Base-by-base conservation (phyloP, 139 green algal genomes). In the Micractinium sp. region DNA sequence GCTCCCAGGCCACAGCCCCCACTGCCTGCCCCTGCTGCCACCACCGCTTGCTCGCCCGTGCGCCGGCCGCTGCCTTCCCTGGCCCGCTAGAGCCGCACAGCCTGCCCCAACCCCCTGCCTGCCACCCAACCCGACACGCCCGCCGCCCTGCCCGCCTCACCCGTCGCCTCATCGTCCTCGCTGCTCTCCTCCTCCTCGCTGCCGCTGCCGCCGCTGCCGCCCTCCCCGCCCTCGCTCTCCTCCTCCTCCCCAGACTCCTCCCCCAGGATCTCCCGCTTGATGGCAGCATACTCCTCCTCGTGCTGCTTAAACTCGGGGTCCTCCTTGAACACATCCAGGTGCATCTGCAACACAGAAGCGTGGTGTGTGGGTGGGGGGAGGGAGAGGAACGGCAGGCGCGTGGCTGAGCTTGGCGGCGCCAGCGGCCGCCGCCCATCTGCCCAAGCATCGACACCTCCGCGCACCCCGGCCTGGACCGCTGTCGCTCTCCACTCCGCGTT, bases 241-340 rank as follows among this genome's bases (percentile, higher is more conserved):
- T 75, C 77, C 41, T 87, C 89, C 41, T 94, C 92, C 66, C 93
- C 93, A 0, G 92, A 93, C 20, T 95, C 95, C 38, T 87, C 83
- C 16, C 83, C 83, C 23, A 87, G 83, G 63, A 87, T 87, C 83
- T 87, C 90, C 1, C 85, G 88, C 33, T 93, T 95, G 82, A 99
- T 97, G 39, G 95, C 95, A 69, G 95, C 92, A 84, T 96, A 99
- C 92, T 98, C 92, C 81, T 91, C 88, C 93, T 98, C 95, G 67
- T 97, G 92, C 92, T 93, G 33, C 82, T 92, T 88, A 67, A 95
- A 98, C 20, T 97, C 92, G 2, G 94, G 93, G 90, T 99, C 96
- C 38, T 96, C 89, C 87, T 96, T 96, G 92, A 99, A 99, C 85
- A 99, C 93, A 91, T 99, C 97, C 79, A 99, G 94, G 15, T 69